Conservation (phyloP, 306 rosid genomes). For the Lupinus albus region DNA sequence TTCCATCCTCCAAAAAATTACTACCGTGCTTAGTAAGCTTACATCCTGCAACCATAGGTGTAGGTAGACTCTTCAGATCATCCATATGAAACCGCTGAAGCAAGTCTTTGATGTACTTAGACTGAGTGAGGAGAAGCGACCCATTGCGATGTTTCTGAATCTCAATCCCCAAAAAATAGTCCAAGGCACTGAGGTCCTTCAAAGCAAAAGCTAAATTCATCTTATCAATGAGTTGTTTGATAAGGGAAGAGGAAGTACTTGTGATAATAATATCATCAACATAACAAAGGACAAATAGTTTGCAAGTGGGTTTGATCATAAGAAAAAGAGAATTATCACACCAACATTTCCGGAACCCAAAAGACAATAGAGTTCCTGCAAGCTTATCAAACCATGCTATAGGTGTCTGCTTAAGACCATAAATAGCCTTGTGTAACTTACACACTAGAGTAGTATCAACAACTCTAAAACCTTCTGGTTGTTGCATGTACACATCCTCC, state of each 20-base stretch:
- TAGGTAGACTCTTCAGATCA: no score
- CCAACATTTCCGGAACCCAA: neutral
- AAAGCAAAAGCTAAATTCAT: no score
- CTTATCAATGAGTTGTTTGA: no score
- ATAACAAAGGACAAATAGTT: no score
- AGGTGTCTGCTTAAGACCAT: neutral
- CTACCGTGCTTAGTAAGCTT: neutral
- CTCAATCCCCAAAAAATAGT: no score
- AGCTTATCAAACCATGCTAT: neutral
- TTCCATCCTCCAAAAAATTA: no score
- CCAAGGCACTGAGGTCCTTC: no score
- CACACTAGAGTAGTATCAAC: neutral
- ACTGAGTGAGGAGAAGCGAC: no score
- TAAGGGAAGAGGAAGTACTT: no score
- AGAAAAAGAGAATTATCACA: neutral
- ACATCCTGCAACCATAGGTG: neutral
- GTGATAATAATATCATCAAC: neutral
- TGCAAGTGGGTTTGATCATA: fast-evolving
- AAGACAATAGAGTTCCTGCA: neutral
- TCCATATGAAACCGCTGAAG: no score
- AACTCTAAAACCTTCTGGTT: neutral
- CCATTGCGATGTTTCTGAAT: no score
- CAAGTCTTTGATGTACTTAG: no score
- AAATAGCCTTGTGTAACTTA: neutral
- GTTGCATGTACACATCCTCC: neutral